phyloP scores from a whole-genome alignment of 352 stramenopile genomes.

The Globisporangium paroecandrum region DNA sequence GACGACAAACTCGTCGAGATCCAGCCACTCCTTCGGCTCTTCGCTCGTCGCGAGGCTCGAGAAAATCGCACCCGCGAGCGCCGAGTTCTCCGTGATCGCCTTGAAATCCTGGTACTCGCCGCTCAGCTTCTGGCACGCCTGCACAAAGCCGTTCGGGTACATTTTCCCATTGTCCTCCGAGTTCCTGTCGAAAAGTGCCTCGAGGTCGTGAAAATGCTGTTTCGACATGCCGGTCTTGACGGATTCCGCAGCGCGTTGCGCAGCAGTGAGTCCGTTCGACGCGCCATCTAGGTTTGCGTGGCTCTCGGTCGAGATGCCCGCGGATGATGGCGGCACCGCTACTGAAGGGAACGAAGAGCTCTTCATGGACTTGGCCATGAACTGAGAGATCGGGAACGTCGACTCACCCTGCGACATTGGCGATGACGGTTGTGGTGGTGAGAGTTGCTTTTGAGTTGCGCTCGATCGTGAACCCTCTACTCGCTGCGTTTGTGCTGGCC shows the following conservation, averaged over 20 bases:
- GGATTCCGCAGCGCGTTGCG: constrained; percentile 20
- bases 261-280: constrained; percentile 6
- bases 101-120: constrained; percentile 60
- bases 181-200: constrained; percentile 48
- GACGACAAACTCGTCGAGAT: constrained; percentile 76
- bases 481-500: constrained; percentile 9
- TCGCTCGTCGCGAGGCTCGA: constrained; percentile 62
- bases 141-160: constrained; percentile 58
- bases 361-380: neutral
- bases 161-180: constrained; percentile 51
- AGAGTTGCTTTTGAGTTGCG: neutral
- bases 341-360: neutral
- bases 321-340: neutral
- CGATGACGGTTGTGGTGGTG: neutral
- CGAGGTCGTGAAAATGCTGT: constrained; percentile 52
- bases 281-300: neutral
- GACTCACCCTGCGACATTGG: constrained; percentile 6
- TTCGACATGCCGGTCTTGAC: constrained; percentile 52
- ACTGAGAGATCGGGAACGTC: constrained; percentile 6
- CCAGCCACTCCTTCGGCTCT: constrained; percentile 58
- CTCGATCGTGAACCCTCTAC: neutral
- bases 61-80: constrained; percentile 69
- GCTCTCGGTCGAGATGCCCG: neutral
- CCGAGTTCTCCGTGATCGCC: constrained; percentile 54
- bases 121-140: constrained; percentile 55